Conservation (phyloP, 2,329 filamentous ascomycete genomes). For the Lachnellula occidentalis region DNA sequence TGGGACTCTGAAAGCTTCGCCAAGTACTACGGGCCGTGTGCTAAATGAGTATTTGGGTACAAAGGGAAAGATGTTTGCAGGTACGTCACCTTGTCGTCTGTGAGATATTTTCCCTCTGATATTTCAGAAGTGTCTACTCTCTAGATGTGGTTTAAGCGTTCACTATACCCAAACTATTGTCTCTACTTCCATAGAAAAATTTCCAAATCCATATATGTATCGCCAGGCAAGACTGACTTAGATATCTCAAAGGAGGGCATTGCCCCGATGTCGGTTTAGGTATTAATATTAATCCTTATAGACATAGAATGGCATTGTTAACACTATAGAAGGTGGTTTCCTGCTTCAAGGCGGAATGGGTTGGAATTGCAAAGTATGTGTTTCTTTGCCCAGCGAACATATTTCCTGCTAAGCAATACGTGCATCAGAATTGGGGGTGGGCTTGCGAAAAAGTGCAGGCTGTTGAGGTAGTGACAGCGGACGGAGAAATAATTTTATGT, state of each 20-base stretch:
- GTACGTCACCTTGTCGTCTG: background rate
- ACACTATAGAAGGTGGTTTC: constrained; percentile 40
- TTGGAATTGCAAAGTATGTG: constrained; percentile 47
- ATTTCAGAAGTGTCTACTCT: too few species aligned
- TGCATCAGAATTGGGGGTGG: constrained; percentile 47
- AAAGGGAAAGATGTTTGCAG: constrained; percentile 43
- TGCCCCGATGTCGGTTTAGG: constrained; percentile 50
- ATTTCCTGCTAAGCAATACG: background rate
- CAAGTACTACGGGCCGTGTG: constrained; percentile 42
- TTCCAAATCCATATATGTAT: too few species aligned
- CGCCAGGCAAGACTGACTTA: too few species aligned
- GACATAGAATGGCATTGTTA: background rate
- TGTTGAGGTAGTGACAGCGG: constrained; percentile 26
- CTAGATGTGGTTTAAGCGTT: too few species aligned
- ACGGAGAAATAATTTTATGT: constrained; percentile 29
- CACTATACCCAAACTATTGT: too few species aligned
- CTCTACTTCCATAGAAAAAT: too few species aligned
- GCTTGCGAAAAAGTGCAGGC: constrained; percentile 35
- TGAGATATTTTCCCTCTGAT: too few species aligned
- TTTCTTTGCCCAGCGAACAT: background rate
- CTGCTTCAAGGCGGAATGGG: constrained; percentile 53
- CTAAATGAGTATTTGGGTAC: constrained; percentile 36
- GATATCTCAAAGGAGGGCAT: constrained; percentile 37
- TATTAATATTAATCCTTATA: background rate
- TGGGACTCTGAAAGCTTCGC: constrained; percentile 37